Evolutionary conservation across 2,329 filamentous ascomycete species (phyloP), one percentile per base, ranked within the genome.

Genomic region (Arthroderma sp.): DNA sequence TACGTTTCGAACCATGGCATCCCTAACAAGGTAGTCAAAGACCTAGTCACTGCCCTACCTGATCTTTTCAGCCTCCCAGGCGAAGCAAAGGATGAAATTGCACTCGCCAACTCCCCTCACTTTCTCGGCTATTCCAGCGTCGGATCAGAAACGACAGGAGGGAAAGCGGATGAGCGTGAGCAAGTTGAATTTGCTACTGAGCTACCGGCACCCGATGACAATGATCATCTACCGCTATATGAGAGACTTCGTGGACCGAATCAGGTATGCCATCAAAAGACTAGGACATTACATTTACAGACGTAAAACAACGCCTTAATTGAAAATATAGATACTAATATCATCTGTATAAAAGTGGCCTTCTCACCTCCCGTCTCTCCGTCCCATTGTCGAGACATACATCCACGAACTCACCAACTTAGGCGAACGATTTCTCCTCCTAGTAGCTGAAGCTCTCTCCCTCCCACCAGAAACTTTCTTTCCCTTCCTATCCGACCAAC

Each of bases 111-210:
- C 28, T 78, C 73, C 1, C 74, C 75, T 6, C 75, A 78, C 54
- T 78, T 80, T 45, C 61, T 80, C 2, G 77, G 77, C 0, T 80
- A 78, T 54, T 75, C 72, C 49, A 68, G 64, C 0, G 66, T 68
- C 11, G 75, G 74, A 0, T 63, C 70, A 27, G 77, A 80, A 55
- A 73, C 61, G 0, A 80, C 77, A 1, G 69, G 72, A 0, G 73
- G 74, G 0, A 58, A 61, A 42, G 52, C 58, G 9, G 76, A 80
- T 53, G 59, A 65, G 11, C 61, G 75, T 11, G 75, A 80, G 55
- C 76, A 80, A 51, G 72, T 77, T 40, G 75, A 80, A 54, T 73
- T 75, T 53, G 75, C 72, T 9, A 78, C 73, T 0, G 75, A 79
- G 50, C 57, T 78, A 29, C 46, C 58, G 0, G 62, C 58, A 1